Conservation (phyloP, 805 yeast genomes). For the Cyberlindnera euphorbiiphila region DNA sequence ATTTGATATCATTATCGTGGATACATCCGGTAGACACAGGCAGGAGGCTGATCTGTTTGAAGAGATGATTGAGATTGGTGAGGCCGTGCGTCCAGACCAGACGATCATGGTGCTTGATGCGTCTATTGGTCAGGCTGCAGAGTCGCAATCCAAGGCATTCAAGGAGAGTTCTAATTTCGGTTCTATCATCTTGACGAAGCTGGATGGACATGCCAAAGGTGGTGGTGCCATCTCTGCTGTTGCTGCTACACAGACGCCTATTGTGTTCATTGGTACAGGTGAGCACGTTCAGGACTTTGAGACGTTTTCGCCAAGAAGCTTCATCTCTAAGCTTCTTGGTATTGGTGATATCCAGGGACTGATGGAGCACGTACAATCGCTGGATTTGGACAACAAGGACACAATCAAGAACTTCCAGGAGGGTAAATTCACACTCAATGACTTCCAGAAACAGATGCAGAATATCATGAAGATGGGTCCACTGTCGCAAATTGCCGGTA, state of each 20-base stretch:
- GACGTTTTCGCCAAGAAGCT: slow-evolving; percentile 82
- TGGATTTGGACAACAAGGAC: slow-evolving; percentile 84
- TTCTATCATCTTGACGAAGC: slow-evolving; percentile 87
- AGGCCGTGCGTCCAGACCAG: slow-evolving; percentile 87
- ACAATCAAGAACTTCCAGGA: slow-evolving; percentile 90
- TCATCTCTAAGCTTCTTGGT: slow-evolving; percentile 87
- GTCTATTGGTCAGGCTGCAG: slow-evolving; percentile 97
- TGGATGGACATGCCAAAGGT: slow-evolving; percentile 99
- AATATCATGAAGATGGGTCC: slow-evolving; percentile 98
- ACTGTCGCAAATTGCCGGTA: slow-evolving; percentile 83
- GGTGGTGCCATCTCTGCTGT: slow-evolving; percentile 99
- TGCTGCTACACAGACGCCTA: slow-evolving; percentile 94
- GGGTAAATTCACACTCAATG: slow-evolving; percentile 89
- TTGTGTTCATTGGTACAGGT: slow-evolving; percentile 96
- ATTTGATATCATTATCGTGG: slow-evolving; percentile 91
- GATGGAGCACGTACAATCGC: slow-evolving; percentile 87
- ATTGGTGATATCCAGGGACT: slow-evolving; percentile 94
- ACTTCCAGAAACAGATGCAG: slow-evolving; percentile 91
- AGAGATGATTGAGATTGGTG: slow-evolving; percentile 92
- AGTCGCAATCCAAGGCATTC: slow-evolving; percentile 89
- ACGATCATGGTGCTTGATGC: slow-evolving; percentile 98
- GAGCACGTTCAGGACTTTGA: slow-evolving; percentile 94
- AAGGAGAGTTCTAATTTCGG: slow-evolving; percentile 93
- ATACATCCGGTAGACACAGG: slow-evolving; percentile 96
- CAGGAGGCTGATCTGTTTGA: slow-evolving; percentile 89